Base-by-base conservation (phyloP, 177 flowering plant genomes). In the Tripterygium wilfordii region DNA sequence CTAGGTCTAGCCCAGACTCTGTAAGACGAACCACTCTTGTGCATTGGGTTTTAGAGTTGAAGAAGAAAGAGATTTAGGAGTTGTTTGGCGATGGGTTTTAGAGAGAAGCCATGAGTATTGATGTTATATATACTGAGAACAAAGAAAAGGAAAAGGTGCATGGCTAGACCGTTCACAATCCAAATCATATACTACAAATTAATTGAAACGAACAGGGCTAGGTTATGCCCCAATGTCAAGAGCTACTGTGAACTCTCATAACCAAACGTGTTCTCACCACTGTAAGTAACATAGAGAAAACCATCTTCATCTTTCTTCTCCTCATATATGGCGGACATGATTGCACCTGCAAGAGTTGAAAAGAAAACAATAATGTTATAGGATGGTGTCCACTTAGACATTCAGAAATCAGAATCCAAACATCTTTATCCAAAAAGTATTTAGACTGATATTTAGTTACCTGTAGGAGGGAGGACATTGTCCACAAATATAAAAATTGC, bases 261-360 rank as follows among this genome's bases (percentile, higher is more conserved):
- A 26, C 90, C 90, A 45, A 83, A 85, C 8, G 95, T 86, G 72
- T 86, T 86, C 72, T 86, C 95, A 18, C 95, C 95, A 32, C 95
- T 86, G 77, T 86, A 86, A 10, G 91, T 86, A 2, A 86, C 86
- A 43, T 86, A 85, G 20, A 85, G 85, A 59, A 85, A 85, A 1
- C 95, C 95, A 70, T 85, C 95, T 48, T 74, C 89, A 56, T 83
- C 95, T 56, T 83, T 86, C 57, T 86, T 83, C 61, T 83, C 95
- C 20, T 86, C 94, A 48, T 85, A 85, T 49, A 80, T 72, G 19
- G 83, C 72, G 35, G 94, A 80, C 85, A 85, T 78, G 28, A 82
- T 68, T 9, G 85, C 79, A 14, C 81, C 94, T 82, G 60, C 38
- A 64, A 54, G 33, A 30, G 7, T 30, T 30, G 33, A 30, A 6